Conservation (phyloP, 78 protist species). For the Tieghemostelium lacteum region DNA sequence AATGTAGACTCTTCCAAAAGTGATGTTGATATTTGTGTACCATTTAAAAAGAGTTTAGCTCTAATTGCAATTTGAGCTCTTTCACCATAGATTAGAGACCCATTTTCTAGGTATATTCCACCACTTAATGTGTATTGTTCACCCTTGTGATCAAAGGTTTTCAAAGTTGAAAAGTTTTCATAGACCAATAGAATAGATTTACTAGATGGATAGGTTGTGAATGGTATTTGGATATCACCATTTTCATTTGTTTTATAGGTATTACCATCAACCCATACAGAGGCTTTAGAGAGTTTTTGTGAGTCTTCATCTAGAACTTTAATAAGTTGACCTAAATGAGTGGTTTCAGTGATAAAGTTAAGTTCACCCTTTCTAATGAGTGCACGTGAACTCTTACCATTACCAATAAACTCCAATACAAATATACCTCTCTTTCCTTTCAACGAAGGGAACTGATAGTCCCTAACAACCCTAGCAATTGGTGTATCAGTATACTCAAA, state of each 20-base stretch:
- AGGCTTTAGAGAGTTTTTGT: slow-evolving; percentile 16
- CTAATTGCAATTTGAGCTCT: slow-evolving; percentile 60
- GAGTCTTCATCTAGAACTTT: slow-evolving; percentile 61
- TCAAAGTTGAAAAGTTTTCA: slow-evolving; percentile 36
- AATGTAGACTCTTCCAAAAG: slow-evolving; percentile 42
- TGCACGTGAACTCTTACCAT: slow-evolving; percentile 68
- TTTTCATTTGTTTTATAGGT: slow-evolving; percentile 37
- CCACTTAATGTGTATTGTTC: slow-evolving; percentile 25
- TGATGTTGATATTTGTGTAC: slow-evolving; percentile 15
- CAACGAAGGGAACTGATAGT: slow-evolving; percentile 43
- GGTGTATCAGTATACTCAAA: slow-evolving; percentile 36
- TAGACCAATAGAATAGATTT: slow-evolving; percentile 12
- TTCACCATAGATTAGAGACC: slow-evolving; percentile 51
- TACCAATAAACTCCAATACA: slow-evolving; percentile 74
- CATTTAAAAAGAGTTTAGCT: slow-evolving; percentile 19
- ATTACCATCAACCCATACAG: slow-evolving; percentile 32
- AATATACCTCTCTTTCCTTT: slow-evolving; percentile 66
- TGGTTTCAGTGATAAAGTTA: background rate
- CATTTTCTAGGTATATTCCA: slow-evolving; percentile 45
- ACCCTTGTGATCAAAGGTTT: slow-evolving; percentile 5
- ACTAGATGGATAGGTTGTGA: background rate
- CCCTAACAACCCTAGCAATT: slow-evolving; percentile 4
- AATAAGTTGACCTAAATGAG: slow-evolving; percentile 32
- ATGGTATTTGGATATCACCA: slow-evolving; percentile 77
- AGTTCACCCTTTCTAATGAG: slow-evolving; percentile 47